Base-by-base conservation (phyloP, 2,329 filamentous ascomycete genomes). In the Claviceps pusilla region DNA sequence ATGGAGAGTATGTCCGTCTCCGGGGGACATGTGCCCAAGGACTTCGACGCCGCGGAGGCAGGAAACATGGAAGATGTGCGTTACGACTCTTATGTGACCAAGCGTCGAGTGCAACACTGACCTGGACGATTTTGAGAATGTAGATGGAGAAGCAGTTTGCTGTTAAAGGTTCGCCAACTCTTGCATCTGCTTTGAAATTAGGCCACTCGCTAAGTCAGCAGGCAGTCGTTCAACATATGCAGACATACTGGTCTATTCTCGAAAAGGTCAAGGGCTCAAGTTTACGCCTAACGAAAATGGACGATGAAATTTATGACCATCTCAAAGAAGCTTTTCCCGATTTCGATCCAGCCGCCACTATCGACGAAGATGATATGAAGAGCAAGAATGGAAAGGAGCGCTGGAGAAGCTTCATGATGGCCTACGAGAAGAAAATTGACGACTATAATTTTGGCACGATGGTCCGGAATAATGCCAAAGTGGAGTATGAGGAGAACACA, bases 71-170 rank as follows among this genome's bases (percentile, higher is more conserved):
- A 78, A 62, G 76, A 78, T 68, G 76, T 78, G 62, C 61, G 84
- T 69, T 47, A 19, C 39, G 45, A 28, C 14, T 3, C 24, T 35
- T 14, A 19, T 28, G n/a, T 48, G 19, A 14, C 31, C 41, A 37
- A 50, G 35, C 35, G 6, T 28, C 41, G 11, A 7, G 16, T n/a
- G 29, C 46, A 11, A 19, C n/a, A 28, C 47, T 49, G 37, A 51
- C 7, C 6, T 14, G 12, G 11, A 16, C 24, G 3, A 33, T 29
- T 14, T 3, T 49, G 16, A 43, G 14, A 42, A 19, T 42, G 7
- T 24, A 95, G 87, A 96, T 98, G 68, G 93, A 98, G 79, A 95
- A 96, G 78, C 93, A 97, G 71, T 98, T 98, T 65, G 93, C 93
- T 35, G 93, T 98, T 64, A 97, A 97, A 77, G 86, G 87, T 89